Conservation (phyloP, 805 yeast genomes). For the Kodamaea nitidulidarum region DNA sequence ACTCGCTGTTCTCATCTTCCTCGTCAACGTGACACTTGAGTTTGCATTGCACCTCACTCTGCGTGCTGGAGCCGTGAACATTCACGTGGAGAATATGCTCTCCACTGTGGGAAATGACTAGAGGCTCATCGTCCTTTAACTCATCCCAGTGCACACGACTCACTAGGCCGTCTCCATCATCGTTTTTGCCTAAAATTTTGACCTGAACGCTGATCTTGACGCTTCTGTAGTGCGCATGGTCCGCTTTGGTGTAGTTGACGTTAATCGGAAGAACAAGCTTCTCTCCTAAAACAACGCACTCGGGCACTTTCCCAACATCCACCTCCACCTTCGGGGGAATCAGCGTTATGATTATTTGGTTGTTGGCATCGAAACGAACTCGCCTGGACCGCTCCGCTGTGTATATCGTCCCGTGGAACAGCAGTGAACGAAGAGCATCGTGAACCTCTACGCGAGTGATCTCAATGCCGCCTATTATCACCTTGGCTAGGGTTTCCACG, state of each 20-base stretch:
- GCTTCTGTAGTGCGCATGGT: conserved; percentile 16
- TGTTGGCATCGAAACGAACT: conserved; percentile 1
- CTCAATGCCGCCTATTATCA: conserved; percentile 1
- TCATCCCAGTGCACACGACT: conserved; percentile 31
- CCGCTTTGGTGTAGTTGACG: conserved; percentile 15
- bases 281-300: conserved; percentile 28
- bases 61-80: conserved; percentile 15
- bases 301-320: conserved; percentile 7
- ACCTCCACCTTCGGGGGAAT: conserved; percentile 11
- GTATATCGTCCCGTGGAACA: conserved; percentile 2
- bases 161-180: conserved; percentile 13
- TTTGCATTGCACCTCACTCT: conserved; percentile 16
- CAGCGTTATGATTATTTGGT: conserved; percentile 10
- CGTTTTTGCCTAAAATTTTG: conserved; percentile 12
- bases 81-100: conserved; percentile 18
- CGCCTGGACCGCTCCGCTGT: conserved; percentile 2
- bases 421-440: neutral
- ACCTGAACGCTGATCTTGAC: conserved; percentile 21
- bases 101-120: conserved; percentile 14
- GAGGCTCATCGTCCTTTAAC: conserved; percentile 38
- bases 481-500: neutral
- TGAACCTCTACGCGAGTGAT: neutral
- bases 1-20: conserved; percentile 12
- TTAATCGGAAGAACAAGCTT: conserved; percentile 20
- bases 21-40: conserved; percentile 24